A percentile compares a stretch with the other conserved stretches of the same genome.
phyloP scores from a whole-genome alignment of 192 early-diverging fungal species.

The Umbelopsis isabellina region DNA sequence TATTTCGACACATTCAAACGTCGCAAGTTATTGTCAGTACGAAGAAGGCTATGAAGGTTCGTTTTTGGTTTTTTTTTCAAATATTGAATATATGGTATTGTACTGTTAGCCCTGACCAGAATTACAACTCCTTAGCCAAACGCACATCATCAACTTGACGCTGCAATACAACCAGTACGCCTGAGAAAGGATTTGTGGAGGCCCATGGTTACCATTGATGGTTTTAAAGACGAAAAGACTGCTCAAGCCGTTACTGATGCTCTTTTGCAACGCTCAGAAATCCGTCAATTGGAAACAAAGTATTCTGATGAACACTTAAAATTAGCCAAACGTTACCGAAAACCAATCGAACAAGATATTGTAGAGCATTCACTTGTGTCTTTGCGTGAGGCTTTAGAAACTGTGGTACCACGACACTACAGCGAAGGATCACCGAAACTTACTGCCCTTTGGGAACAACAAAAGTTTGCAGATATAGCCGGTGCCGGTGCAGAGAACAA shows the following conservation, averaged over 20 bases:
- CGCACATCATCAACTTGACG: slow-evolving; percentile 32
- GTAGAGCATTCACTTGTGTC: slow-evolving; percentile 46
- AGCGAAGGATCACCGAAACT: slow-evolving; percentile 37
- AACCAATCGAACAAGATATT: slow-evolving; percentile 50
- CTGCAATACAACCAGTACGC: slow-evolving; percentile 44
- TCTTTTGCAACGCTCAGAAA: slow-evolving; percentile 50
- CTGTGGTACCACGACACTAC: slow-evolving; percentile 24
- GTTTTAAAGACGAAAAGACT: slow-evolving; percentile 38
- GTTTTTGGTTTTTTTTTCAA: background rate
- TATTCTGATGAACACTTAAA: slow-evolving; percentile 33
- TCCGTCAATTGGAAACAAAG: slow-evolving; percentile 32
- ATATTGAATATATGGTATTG: background rate
- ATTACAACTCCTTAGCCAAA: slow-evolving; percentile 3
- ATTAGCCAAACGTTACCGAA: slow-evolving; percentile 48
- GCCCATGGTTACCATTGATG: slow-evolving; percentile 51
- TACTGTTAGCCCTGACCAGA: background rate
- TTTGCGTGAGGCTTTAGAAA: slow-evolving; percentile 49
- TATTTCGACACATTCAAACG: slow-evolving; percentile 59
- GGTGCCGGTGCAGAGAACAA: slow-evolving; percentile 31
- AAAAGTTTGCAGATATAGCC: slow-evolving; percentile 43
- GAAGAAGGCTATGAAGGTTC: slow-evolving; percentile 51
- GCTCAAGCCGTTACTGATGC: slow-evolving; percentile 52
- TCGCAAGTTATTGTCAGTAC: slow-evolving; percentile 54
- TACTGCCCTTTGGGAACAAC: slow-evolving; percentile 51
- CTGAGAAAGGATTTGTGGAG: slow-evolving; percentile 57